A percentile compares a stretch with the other conserved stretches of the same genome.
Conservation (phyloP, 2,329 filamentous ascomycete genomes). For the Xylaria sp. region DNA sequence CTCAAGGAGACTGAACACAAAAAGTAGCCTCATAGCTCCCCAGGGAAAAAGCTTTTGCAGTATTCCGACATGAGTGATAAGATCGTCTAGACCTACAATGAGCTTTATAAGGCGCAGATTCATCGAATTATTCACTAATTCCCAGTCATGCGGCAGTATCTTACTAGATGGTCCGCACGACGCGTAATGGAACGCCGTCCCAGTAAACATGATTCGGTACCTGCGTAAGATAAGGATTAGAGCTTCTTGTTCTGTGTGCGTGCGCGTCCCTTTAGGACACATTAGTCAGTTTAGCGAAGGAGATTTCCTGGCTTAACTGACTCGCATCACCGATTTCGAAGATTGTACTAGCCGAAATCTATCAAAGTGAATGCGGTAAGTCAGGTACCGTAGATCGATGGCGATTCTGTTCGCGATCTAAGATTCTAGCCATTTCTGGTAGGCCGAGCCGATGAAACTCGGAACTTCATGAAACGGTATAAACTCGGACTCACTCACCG, state of each 20-base stretch:
- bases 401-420: not conserved
- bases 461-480: not conserved
- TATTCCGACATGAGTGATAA: not conserved
- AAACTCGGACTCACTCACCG: not conserved
- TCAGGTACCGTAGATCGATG: constrained; percentile 9
- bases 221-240: constrained; percentile 10
- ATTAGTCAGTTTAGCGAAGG: constrained; percentile 23
- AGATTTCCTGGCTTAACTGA: constrained; percentile 15
- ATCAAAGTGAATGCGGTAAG: not conserved
- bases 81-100: not conserved
- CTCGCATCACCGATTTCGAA: constrained; percentile 4
- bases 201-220: constrained; percentile 34
- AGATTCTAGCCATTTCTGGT: not conserved
- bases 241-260: not conserved
- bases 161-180: not conserved
- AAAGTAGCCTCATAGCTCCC: not conserved
- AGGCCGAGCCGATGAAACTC: not conserved
- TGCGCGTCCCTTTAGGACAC: constrained; percentile 6
- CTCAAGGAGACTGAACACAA: not conserved
- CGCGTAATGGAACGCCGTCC: constrained; percentile 6
- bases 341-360: not conserved
- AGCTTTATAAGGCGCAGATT: not conserved
- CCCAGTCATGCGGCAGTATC: not conserved
- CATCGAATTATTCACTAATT: not conserved
- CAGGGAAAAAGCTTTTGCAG: not conserved